Conservation (phyloP, 2,329 filamentous ascomycete species). For the Neoascochyta sp. region DNA sequence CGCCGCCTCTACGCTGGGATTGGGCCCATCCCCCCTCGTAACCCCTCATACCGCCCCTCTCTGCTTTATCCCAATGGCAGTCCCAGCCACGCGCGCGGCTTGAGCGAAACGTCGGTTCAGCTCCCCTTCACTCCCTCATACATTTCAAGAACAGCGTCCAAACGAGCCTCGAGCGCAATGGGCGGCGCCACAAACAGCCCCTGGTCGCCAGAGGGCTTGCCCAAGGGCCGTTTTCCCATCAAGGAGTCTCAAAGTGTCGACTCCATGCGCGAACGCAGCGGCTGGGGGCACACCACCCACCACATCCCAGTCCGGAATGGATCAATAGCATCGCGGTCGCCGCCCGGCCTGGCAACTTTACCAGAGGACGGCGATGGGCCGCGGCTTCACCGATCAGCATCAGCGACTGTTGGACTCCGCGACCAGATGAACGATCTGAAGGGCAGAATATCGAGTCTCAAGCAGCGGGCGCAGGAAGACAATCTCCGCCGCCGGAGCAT, state of each 20-base stretch:
- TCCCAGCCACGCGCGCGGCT: conserved; percentile 37
- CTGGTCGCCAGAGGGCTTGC: conserved; percentile 37
- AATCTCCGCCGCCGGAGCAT: conserved; percentile 73
- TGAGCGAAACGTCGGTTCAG: conserved; percentile 42
- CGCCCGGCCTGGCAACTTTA: conserved; percentile 40
- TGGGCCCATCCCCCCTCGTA: conserved; percentile 35
- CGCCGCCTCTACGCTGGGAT: conserved; percentile 35
- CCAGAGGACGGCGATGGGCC: conserved; percentile 38
- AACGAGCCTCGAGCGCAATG: conserved; percentile 40
- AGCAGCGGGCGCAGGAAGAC: conserved; percentile 74
- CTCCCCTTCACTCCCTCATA: conserved; percentile 32
- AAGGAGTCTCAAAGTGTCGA: conserved; percentile 42
- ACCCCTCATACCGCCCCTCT: conserved; percentile 30
- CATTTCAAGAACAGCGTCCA: conserved; percentile 25
- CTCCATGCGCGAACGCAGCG: conserved; percentile 34
- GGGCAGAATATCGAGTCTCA: conserved; percentile 75
- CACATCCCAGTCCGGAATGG: conserved; percentile 32
- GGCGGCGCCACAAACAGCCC: conserved; percentile 35
- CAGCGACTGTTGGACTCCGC: conserved; percentile 69
- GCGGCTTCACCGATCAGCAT: conserved; percentile 60
- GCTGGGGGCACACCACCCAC: conserved; percentile 21
- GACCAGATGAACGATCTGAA: conserved; percentile 84
- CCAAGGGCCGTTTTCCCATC: conserved; percentile 36
- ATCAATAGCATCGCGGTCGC: conserved; percentile 40
- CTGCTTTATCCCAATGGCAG: conserved; percentile 28